Evolutionary conservation across 129 eudicot species (phyloP).

Genomic region (Pittosporum tobira): DNA sequence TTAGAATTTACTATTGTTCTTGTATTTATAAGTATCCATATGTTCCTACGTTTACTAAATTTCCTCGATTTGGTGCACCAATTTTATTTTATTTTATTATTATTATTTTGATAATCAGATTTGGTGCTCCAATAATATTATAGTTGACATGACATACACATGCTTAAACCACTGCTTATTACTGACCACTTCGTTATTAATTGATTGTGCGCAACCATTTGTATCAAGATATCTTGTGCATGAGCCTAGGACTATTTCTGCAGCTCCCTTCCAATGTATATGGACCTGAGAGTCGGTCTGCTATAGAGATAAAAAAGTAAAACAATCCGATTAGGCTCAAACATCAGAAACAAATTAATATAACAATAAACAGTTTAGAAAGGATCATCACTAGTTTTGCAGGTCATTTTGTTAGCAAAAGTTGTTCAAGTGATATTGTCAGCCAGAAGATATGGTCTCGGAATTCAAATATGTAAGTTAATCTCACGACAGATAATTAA

Average conservation of each 20-base stretch:
- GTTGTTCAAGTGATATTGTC: neutral
- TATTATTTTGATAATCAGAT: too few species aligned
- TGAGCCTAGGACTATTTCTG: slow-evolving; percentile 68
- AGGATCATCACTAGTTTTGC: neutral
- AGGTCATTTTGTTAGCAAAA: neutral
- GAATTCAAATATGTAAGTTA: neutral
- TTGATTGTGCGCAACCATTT: slow-evolving; percentile 56
- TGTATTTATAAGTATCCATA: too few species aligned
- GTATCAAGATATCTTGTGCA: slow-evolving; percentile 55
- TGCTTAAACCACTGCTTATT: neutral
- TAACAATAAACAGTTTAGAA: neutral
- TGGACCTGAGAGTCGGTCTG: slow-evolving; percentile 63
- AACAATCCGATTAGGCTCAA: neutral
- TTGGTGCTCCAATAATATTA: neutral
- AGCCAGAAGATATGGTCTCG: neutral
- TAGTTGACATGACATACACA: too few species aligned
- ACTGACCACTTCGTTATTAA: slow-evolving; percentile 58
- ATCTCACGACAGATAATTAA: too few species aligned
- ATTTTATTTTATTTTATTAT: too few species aligned
- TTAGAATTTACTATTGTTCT: neutral
- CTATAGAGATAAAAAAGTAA: slow-evolving; percentile 11
- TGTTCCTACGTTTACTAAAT: too few species aligned
- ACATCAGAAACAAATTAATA: neutral
- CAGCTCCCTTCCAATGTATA: slow-evolving; percentile 94
- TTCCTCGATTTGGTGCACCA: too few species aligned